Conservation (phyloP, 805 yeast genomes). For the Starmerella gropengiesseri region DNA sequence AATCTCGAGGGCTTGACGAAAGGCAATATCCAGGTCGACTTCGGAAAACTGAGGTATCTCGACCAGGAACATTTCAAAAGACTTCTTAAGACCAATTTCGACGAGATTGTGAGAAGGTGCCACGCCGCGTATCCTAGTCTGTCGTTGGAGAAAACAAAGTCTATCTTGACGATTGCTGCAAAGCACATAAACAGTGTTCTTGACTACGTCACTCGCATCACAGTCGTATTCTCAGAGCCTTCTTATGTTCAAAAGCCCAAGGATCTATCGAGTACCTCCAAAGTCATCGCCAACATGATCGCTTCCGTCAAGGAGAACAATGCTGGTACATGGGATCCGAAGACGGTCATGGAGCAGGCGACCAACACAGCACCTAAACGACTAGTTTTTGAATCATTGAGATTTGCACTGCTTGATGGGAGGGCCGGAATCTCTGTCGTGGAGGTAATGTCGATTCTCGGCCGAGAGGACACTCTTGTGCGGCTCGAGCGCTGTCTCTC, state of each 20-base stretch:
- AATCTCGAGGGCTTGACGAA: constrained; percentile 65
- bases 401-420: constrained; percentile 63
- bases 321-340: constrained; percentile 4
- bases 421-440: constrained; percentile 61
- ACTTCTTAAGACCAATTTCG: constrained; percentile 5
- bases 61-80: constrained; percentile 49
- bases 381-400: constrained; percentile 42
- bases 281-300: constrained; percentile 3
- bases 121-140: constrained; percentile 19
- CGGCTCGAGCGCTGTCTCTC: too few species aligned
- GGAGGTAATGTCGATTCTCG: constrained; percentile 37
- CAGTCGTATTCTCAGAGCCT: constrained; percentile 12
- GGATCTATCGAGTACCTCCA: background rate
- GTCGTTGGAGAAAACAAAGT: constrained; percentile 29
- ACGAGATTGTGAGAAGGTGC: constrained; percentile 12
- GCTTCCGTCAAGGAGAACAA: background rate
- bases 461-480: too few species aligned
- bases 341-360: constrained; percentile 3
- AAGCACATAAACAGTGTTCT: constrained; percentile 42
- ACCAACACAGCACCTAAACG: constrained; percentile 15
- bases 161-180: constrained; percentile 38
- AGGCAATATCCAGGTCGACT: constrained; percentile 89
- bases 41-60: constrained; percentile 60
- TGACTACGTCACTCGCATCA: constrained; percentile 41
- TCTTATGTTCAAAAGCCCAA: constrained; percentile 10